Base-by-base conservation (phyloP, 345 rosid genomes). In the Sonneratia alba region DNA sequence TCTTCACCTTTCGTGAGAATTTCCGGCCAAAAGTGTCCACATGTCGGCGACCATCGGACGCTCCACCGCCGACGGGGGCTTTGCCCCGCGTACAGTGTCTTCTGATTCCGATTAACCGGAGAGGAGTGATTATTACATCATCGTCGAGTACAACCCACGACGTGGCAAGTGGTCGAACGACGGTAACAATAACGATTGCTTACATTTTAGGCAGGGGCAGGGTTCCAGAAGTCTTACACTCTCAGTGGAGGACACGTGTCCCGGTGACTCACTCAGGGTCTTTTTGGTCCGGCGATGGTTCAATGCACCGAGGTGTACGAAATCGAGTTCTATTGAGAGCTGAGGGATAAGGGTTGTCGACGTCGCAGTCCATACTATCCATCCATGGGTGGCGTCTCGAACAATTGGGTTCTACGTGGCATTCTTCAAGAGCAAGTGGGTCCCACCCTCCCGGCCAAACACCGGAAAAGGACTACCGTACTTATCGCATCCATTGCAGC, bases 381-480 rank as follows among this genome's bases (percentile, higher is more conserved):
- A 42, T 9, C 45, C 45, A 42, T 42, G 51, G 51, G 51, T 47
- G 51, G 51, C 51, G 51, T 47, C 51, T 47, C 15, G 9, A 13
- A 47, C 51, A 47, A 9, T 47, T 47, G 51, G 51, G 3, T 47
- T 47, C 51, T 9, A 47, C 51, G 51, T 47, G 51, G 13, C 51
- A 47, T 0, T 10, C 15, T 13, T 13, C 15, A 9, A 47, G 9
- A 13, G 87, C 78, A 55, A 13, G 34, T 4, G 2, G 22, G 5
- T 22, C 40, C 38, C 70, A 70, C 73, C 0, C 32, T 79, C 79
- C 40, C 76, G 43, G 43, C 43, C 13, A 9, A 47, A 9, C 15
- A 2, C 75, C 59, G 61, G 89, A 86, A 85, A 74, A 83, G 80
- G 85, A 90, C 86, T 81, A 86, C 91, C 89, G 92, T 89, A 87